Evolutionary conservation across 2,329 filamentous ascomycete species (phyloP).

Genomic region (Cordyceps farinosa): DNA sequence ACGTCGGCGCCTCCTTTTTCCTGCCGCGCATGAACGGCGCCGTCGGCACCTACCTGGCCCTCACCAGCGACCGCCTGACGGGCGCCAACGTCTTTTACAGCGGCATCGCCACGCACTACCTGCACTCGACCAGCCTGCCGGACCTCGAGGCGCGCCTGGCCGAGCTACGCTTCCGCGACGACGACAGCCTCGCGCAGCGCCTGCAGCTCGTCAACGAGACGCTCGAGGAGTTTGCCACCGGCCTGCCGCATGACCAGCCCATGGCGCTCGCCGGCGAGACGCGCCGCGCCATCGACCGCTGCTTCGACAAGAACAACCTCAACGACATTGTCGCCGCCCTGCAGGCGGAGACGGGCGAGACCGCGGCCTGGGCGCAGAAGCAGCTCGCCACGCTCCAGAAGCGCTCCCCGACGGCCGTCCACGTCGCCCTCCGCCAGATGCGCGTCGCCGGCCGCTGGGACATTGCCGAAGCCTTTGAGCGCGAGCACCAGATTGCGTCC

Average conservation of each 20-base stretch:
- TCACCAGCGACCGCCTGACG: slow-evolving; percentile 80
- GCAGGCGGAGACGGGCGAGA: slow-evolving; percentile 46
- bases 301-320: slow-evolving; percentile 66
- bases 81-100: slow-evolving; percentile 87
- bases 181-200: slow-evolving; percentile 59
- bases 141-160: slow-evolving; percentile 79
- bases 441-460: slow-evolving; percentile 70
- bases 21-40: slow-evolving; percentile 82
- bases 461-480: slow-evolving; percentile 79
- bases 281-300: slow-evolving; percentile 79
- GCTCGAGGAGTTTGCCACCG: slow-evolving; percentile 87
- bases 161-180: slow-evolving; percentile 85
- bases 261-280: slow-evolving; percentile 65
- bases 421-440: slow-evolving; percentile 82
- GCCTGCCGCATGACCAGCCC: slow-evolving; percentile 71
- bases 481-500: slow-evolving; percentile 78
- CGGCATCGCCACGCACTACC: slow-evolving; percentile 91
- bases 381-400: slow-evolving; percentile 71
- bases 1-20: slow-evolving; percentile 96
- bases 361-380: slow-evolving; percentile 71
- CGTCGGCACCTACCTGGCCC: slow-evolving; percentile 85
- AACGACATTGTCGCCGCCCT: slow-evolving; percentile 69
- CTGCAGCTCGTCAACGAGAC: slow-evolving; percentile 75
- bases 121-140: slow-evolving; percentile 84
- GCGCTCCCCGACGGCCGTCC: slow-evolving; percentile 81